phyloP scores from a whole-genome alignment of 2,329 filamentous ascomycete genomes.

The Zasmidium cellare region DNA sequence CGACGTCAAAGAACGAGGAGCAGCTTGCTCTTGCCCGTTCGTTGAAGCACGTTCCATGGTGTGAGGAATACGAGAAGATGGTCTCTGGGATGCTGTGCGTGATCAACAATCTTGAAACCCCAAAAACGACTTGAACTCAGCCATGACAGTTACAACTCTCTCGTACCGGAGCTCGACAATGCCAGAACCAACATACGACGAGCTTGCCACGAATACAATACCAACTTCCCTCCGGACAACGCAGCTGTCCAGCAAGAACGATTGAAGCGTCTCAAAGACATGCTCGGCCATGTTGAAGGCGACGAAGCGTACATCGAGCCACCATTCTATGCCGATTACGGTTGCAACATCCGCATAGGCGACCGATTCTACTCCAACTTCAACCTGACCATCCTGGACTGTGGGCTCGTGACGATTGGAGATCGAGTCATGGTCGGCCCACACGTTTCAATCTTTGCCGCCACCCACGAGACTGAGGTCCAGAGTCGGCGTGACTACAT shows the following conservation, averaged over 20 bases:
- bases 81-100: constrained; percentile 60
- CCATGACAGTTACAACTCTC: constrained; percentile 42
- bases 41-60: constrained; percentile 55
- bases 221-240: constrained; percentile 46
- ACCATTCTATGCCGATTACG: constrained; percentile 64
- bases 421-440: constrained; percentile 55
- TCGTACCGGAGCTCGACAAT: constrained; percentile 50
- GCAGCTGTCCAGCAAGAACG: constrained; percentile 10
- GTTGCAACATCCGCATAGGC: constrained; percentile 64
- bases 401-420: constrained; percentile 54
- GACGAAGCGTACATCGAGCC: constrained; percentile 57
- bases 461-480: constrained; percentile 55
- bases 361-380: constrained; percentile 66
- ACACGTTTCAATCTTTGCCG: constrained; percentile 54
- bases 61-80: constrained; percentile 65
- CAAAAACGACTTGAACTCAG: background rate
- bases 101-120: background rate
- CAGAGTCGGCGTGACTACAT: constrained; percentile 48
- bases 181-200: constrained; percentile 57
- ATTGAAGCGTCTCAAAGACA: constrained; percentile 4
- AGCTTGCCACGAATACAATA: constrained; percentile 61
- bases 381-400: constrained; percentile 55
- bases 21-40: constrained; percentile 49
- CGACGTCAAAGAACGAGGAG: constrained; percentile 43
- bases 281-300: constrained; percentile 23